Percentiles rank a stretch among this genome's conserved stretches.
Conservation (phyloP, 257 asterid species). For the Scutellaria galericulata region DNA sequence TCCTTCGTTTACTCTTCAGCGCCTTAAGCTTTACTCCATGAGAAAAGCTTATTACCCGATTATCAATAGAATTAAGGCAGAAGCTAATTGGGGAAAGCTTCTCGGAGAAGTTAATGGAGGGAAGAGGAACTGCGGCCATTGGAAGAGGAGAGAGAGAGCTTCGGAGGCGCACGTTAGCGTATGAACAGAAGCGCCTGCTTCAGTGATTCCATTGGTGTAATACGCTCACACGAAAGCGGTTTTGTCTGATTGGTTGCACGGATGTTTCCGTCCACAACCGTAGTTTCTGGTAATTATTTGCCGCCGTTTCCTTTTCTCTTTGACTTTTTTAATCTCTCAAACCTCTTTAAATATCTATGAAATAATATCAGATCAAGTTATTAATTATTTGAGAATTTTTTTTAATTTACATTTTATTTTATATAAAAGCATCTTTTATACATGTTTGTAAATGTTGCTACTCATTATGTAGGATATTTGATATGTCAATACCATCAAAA, state of each 20-base stretch:
- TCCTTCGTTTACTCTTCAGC: constrained; percentile 23
- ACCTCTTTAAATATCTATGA: too few relatives aligned
- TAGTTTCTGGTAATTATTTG: constrained; percentile 46
- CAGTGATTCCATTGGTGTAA: background rate
- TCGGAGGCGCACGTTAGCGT: constrained; percentile 38
- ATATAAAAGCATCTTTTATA: too few relatives aligned
- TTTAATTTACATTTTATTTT: too few relatives aligned
- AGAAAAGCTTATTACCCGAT: constrained; percentile 31
- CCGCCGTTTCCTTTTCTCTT: constrained; percentile 65
- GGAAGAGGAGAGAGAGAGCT: constrained; percentile 9
- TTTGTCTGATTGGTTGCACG: constrained; percentile 27
- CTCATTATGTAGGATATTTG: too few relatives aligned
- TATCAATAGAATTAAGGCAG: constrained; percentile 25
- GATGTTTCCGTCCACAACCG: constrained; percentile 57
- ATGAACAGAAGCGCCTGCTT: constrained; percentile 18
- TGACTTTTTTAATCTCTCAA: constrained; percentile 32
- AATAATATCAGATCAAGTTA: too few relatives aligned
- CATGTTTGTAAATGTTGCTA: too few relatives aligned
- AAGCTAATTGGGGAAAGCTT: constrained; percentile 37
- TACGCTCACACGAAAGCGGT: constrained; percentile 33
- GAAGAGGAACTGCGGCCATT: constrained; percentile 66
- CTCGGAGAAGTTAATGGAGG: constrained; percentile 36
- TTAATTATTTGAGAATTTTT: too few relatives aligned
- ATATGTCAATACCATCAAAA: too few relatives aligned
- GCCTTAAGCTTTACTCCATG: constrained; percentile 34